Evolutionary conservation across 768 basidiomycete species (phyloP).

Genomic region (Termitomyces sp.): DNA sequence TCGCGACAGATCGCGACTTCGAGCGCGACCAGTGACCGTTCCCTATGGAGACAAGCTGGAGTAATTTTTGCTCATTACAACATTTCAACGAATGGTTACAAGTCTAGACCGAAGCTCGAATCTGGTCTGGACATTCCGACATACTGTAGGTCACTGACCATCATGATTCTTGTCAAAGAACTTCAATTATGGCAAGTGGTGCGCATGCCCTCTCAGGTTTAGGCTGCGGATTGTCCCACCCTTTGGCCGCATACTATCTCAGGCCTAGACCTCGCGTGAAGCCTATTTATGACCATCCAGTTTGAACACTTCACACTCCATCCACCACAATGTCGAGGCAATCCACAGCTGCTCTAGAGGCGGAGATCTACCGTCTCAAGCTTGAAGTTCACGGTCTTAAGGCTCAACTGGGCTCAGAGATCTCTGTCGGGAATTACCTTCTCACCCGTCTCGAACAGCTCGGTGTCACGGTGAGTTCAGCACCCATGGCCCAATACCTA

Average conservation of each 20-base stretch:
- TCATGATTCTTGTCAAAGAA: neutral
- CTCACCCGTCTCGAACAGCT: neutral
- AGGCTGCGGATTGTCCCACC: neutral
- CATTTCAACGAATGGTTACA: no score
- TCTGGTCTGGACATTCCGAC: neutral
- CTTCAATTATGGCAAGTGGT: neutral
- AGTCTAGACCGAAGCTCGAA: no score
- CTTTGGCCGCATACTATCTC: neutral
- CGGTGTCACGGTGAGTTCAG: neutral
- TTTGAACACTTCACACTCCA: neutral
- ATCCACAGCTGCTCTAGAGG: neutral
- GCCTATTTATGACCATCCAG: neutral
- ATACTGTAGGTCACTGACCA: neutral
- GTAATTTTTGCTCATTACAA: no score
- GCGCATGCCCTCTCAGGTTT: neutral
- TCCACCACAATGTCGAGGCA: neutral
- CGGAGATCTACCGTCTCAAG: neutral
- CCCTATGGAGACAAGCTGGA: no score
- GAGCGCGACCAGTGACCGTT: no score
- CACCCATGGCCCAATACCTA: no score
- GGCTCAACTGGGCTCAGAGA: neutral
- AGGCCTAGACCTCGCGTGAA: neutral
- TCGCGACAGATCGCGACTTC: neutral
- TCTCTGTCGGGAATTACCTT: neutral
- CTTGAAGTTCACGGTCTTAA: neutral